A percentile compares a stretch with the other conserved stretches of the same genome.
Conservation (phyloP, 192 early-diverging fungal genomes). For the Rhizoclosmatium sp. region DNA sequence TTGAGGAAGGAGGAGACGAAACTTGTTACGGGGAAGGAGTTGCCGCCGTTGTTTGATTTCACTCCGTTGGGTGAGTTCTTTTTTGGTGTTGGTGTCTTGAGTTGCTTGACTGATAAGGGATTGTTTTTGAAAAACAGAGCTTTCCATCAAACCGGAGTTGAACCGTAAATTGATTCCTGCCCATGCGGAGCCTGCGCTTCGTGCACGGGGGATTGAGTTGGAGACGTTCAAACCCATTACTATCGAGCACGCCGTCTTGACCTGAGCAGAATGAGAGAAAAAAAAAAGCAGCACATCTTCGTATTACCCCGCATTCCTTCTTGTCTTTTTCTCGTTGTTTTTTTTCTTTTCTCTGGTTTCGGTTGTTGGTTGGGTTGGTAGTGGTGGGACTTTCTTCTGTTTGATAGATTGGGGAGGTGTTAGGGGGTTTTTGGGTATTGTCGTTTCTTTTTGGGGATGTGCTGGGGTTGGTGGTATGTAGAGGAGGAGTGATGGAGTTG, state of each 20-base stretch:
- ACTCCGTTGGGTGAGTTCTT: slow-evolving; percentile 65
- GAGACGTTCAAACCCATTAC: slow-evolving; percentile 75
- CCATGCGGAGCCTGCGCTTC: slow-evolving; percentile 74
- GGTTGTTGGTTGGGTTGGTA: background rate
- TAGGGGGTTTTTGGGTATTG: background rate
- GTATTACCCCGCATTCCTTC: background rate
- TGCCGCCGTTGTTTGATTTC: slow-evolving; percentile 96
- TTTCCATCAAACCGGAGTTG: slow-evolving; percentile 88
- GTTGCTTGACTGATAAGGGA: background rate
- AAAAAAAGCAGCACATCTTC: too few relatives aligned
- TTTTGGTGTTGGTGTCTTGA: background rate
- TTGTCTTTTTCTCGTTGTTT: background rate
- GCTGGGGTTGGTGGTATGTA: too few relatives aligned
- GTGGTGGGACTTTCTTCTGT: background rate
- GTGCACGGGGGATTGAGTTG: slow-evolving; percentile 74
- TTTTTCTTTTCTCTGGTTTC: background rate
- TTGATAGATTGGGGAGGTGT: background rate
- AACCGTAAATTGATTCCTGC: slow-evolving; percentile 82
- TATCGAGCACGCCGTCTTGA: slow-evolving; percentile 48
- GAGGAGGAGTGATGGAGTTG: too few relatives aligned
- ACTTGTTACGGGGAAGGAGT: slow-evolving; percentile 84
- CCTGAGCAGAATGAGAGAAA: background rate
- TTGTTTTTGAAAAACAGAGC: slow-evolving; percentile 61
- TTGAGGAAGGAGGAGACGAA: slow-evolving; percentile 86
- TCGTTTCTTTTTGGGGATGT: background rate